Evolutionary conservation across 305 asterid genomes (phyloP).

Genomic region (Solanum chacoense): DNA sequence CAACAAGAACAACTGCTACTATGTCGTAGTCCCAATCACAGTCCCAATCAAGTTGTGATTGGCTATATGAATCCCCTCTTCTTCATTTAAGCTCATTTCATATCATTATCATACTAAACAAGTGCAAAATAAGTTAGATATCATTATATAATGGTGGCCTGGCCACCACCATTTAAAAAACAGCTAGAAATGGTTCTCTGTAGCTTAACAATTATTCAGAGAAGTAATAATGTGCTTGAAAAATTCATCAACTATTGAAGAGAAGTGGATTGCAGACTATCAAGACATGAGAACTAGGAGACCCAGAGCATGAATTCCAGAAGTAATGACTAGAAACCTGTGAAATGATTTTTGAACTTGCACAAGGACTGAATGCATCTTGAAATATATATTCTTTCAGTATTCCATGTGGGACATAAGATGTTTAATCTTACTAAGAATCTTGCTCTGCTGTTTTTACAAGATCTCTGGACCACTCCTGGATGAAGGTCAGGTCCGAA

Average conservation of each 20-base stretch:
- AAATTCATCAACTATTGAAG: background rate
- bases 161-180: background rate
- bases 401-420: background rate
- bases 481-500: constrained; percentile 76
- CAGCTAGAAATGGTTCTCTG: background rate
- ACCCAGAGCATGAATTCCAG: background rate
- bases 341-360: background rate
- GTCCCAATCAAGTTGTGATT: background rate
- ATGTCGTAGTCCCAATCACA: background rate
- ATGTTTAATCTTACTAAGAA: background rate
- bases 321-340: background rate
- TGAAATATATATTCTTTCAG: background rate
- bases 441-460: constrained; percentile 10
- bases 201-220: background rate
- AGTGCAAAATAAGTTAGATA: background rate
- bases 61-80: background rate
- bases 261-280: background rate
- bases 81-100: background rate
- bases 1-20: background rate
- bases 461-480: constrained; percentile 72
- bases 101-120: background rate
- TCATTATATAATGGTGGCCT: background rate
- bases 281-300: background rate
- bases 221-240: background rate
- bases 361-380: background rate